Conservation (phyloP, 1,284 basidiomycete genomes). For the Peniophora sp. region DNA sequence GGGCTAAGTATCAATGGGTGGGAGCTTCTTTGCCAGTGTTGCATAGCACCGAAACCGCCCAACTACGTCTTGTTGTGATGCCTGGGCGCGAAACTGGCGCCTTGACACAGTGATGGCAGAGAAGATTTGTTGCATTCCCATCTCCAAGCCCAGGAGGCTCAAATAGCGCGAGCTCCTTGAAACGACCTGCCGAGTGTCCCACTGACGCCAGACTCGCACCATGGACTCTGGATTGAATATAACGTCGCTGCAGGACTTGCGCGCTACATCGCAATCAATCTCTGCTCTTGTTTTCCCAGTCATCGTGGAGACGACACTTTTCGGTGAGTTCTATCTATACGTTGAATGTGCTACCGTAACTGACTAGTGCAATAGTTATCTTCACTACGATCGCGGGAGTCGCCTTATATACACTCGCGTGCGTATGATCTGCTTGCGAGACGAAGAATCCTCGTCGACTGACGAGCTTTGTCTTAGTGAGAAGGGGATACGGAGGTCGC, state of each 20-base stretch:
- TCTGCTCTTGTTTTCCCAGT: neutral
- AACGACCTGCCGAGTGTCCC: too few relatives aligned
- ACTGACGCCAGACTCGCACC: too few relatives aligned
- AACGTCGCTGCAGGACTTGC: neutral
- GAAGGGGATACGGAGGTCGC: neutral
- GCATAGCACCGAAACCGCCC: too few relatives aligned
- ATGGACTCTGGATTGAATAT: neutral
- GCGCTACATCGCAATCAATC: neutral
- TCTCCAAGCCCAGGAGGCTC: too few relatives aligned
- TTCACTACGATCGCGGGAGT: neutral
- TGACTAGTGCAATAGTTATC: neutral
- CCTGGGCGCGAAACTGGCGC: too few relatives aligned
- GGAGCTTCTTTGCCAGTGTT: too few relatives aligned
- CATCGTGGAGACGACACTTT: neutral
- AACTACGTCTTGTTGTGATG: too few relatives aligned
- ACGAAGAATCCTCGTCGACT: too few relatives aligned
- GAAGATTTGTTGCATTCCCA: too few relatives aligned
- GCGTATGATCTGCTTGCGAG: neutral
- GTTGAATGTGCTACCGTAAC: neutral
- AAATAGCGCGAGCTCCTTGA: too few relatives aligned
- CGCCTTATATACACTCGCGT: neutral
- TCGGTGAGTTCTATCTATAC: neutral
- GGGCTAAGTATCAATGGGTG: too few relatives aligned
- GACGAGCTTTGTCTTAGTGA: neutral
- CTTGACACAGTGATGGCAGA: too few relatives aligned